Evolutionary conservation across 768 basidiomycete genomes (phyloP).

Genomic region (Panellus pusillus): DNA sequence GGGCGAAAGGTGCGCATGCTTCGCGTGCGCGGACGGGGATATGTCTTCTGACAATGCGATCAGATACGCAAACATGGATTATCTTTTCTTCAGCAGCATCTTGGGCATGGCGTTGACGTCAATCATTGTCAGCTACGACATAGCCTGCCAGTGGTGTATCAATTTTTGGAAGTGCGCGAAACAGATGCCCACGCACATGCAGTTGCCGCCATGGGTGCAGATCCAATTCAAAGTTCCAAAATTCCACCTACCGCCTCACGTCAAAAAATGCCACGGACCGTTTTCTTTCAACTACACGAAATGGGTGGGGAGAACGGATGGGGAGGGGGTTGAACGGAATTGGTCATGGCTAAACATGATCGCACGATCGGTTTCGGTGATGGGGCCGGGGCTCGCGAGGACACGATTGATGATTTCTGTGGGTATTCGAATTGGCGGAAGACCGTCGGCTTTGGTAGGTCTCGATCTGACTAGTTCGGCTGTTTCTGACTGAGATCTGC

Average conservation of each 20-base stretch:
- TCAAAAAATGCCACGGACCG: constrained; percentile 17
- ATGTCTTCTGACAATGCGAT: too few species aligned
- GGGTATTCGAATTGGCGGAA: constrained; percentile 17
- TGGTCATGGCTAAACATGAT: constrained; percentile 22
- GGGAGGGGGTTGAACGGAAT: constrained; percentile 23
- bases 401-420: constrained; percentile 21
- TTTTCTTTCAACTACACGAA: constrained; percentile 22
- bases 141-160: constrained; percentile 26
- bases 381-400: constrained; percentile 14
- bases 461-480: too few species aligned
- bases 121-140: constrained; percentile 25
- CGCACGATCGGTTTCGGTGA: constrained; percentile 19
- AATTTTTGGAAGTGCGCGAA: constrained; percentile 16
- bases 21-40: too few species aligned
- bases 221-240: constrained; percentile 26
- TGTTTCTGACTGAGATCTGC: neutral
- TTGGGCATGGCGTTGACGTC: neutral
- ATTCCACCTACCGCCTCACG: constrained; percentile 19
- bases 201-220: neutral
- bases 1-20: constrained; percentile 23
- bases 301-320: constrained; percentile 23
- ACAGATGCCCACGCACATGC: constrained; percentile 5
- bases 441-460: constrained; percentile 4
- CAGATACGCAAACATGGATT: constrained; percentile 28
- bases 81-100: constrained; percentile 13